Percentiles rank a stretch among this genome's conserved stretches.
Conservation (phyloP, 1,139 yeast genomes). For the Arxiozyma heterogenica region DNA sequence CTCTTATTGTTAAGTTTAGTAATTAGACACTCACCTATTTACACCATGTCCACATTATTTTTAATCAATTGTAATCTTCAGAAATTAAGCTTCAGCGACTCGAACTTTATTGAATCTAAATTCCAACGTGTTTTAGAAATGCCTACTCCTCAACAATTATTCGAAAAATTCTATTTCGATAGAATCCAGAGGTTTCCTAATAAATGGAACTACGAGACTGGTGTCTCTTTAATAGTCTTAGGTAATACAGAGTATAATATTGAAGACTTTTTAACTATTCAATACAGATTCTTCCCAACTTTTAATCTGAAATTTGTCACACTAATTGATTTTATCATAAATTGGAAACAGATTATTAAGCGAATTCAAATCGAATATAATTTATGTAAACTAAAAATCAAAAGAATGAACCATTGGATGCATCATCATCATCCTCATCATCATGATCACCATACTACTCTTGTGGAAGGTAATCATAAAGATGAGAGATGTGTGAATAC, state of each 20-base stretch:
- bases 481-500: too few relatives aligned
- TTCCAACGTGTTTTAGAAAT: slow-evolving; percentile 6
- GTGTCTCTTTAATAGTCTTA: slow-evolving; percentile 11
- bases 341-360: background rate
- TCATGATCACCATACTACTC: too few relatives aligned
- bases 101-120: background rate
- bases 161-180: slow-evolving; percentile 11
- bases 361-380: slow-evolving; percentile 2
- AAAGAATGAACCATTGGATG: slow-evolving; percentile 25
- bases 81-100: background rate
- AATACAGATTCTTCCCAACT: slow-evolving; percentile 18
- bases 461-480: too few relatives aligned
- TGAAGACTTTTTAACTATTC: slow-evolving; percentile 11
- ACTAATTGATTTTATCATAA: background rate
- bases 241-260: slow-evolving; percentile 3
- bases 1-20: too few relatives aligned
- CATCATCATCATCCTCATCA: slow-evolving; percentile 10
- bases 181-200: slow-evolving; percentile 12
- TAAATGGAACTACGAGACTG: slow-evolving; percentile 13
- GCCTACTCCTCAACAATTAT: slow-evolving; percentile 6
- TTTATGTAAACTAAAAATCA: slow-evolving; percentile 10
- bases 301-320: slow-evolving; percentile 13
- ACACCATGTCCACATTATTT: slow-evolving; percentile 12
- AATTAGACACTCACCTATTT: background rate
- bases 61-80: slow-evolving; percentile 7